These are phyloP conservation scores for Discostella stelligera DNA, from an alignment of 352 stramenopile genomes.

Conservation along the genomic window DNA sequence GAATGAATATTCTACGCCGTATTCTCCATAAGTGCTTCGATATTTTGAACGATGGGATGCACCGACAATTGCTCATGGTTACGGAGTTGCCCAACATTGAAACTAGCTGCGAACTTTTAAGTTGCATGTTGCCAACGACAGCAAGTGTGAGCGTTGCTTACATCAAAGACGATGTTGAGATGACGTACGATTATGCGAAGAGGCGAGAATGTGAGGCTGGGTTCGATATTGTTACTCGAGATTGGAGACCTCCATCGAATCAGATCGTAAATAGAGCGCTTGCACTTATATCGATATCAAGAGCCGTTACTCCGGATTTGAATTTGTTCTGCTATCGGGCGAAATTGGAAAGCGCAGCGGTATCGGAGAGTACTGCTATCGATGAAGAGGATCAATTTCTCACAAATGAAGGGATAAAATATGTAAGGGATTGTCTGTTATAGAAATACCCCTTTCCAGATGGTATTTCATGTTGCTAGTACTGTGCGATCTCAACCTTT, in stretches of 20 bases:
- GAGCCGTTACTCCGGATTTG: not conserved
- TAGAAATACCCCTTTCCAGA: too few relatives aligned
- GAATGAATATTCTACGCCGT: conserved; percentile 22
- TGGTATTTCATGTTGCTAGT: conserved; percentile 15
- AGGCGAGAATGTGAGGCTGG: conserved; percentile 24
- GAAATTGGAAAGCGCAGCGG: too few relatives aligned
- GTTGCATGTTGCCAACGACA: not conserved
- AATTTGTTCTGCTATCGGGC: conserved; percentile 8
- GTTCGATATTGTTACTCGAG: not conserved
- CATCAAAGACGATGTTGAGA: not conserved
- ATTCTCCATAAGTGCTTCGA: conserved; percentile 19
- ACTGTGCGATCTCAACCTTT: conserved; percentile 44
- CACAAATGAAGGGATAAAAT: too few relatives aligned
- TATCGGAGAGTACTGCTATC: too few relatives aligned
- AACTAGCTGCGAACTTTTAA: conserved; percentile 16
- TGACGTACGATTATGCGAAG: conserved; percentile 26
- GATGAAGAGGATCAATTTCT: too few relatives aligned
- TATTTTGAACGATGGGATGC: not conserved
- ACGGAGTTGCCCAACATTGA: conserved; percentile 47
- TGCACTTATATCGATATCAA: conserved; percentile 32
- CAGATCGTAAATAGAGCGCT: conserved; percentile 29
- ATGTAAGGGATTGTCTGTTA: too few relatives aligned
- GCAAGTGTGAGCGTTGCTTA: conserved; percentile 1
- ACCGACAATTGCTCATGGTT: conserved; percentile 26
- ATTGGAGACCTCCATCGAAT: conserved; percentile 21